These are phyloP conservation scores for Puccinellia tenuiflora DNA, from an alignment of 176 grass and related monocot genomes.

Conservation along the genomic window DNA sequence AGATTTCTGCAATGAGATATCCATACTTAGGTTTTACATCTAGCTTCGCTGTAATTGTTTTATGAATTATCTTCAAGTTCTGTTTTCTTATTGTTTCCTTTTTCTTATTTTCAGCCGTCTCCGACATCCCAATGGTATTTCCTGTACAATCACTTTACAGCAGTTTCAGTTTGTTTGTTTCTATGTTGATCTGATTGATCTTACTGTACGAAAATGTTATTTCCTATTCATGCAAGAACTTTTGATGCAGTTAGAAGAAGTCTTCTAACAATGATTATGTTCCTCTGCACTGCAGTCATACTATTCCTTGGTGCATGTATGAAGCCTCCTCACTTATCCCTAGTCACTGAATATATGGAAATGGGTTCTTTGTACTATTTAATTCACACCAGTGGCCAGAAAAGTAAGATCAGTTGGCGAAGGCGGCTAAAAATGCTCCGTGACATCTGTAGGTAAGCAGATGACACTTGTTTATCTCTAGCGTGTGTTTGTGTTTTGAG, in stretches of 20 bases:
- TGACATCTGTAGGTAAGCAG: slow-evolving; percentile 89
- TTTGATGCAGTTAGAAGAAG: neutral
- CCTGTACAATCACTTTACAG: slow-evolving; percentile 15
- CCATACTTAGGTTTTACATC: slow-evolving; percentile 78
- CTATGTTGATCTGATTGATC: neutral
- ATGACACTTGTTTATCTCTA: slow-evolving; percentile 7
- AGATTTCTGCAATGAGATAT: slow-evolving; percentile 99
- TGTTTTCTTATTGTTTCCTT: slow-evolving; percentile 23
- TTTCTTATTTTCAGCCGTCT: slow-evolving; percentile 75
- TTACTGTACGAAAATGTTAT: slow-evolving; percentile 1
- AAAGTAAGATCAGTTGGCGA: slow-evolving; percentile 82
- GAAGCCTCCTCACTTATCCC: slow-evolving; percentile 90
- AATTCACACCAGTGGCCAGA: slow-evolving; percentile 79
- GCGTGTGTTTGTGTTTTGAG: neutral
- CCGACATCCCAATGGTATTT: slow-evolving; percentile 92
- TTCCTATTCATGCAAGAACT: slow-evolving; percentile 12
- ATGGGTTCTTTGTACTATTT: slow-evolving; percentile 94
- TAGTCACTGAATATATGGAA: slow-evolving; percentile 98
- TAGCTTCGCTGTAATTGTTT: neutral
- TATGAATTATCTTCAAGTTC: slow-evolving; percentile 16
- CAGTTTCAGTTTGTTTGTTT: slow-evolving; percentile 26
- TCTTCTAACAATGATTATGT: slow-evolving; percentile 25
- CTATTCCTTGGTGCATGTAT: slow-evolving; percentile 98
- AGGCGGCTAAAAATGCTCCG: slow-evolving; percentile 96
- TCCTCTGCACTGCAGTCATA: slow-evolving; percentile 65